These are phyloP conservation scores for Vanilla planifolia DNA, from an alignment of 106 monocot genomes.

Conservation along the genomic window DNA sequence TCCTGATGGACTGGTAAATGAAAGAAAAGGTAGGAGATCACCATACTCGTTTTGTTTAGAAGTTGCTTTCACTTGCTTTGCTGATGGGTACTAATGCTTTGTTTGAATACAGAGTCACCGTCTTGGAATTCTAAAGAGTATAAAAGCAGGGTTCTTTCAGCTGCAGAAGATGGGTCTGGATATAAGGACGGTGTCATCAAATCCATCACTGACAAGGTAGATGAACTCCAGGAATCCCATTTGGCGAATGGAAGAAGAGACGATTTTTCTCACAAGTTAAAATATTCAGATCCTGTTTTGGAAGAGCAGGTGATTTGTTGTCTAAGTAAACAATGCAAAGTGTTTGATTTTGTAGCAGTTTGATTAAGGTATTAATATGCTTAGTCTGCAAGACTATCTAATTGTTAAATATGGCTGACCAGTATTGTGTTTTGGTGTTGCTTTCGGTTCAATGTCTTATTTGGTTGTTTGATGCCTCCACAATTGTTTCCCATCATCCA, in stretches of 20 bases:
- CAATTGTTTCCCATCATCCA: no score
- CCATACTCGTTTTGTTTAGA: neutral
- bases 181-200: constrained; percentile 9
- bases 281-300: neutral
- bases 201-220: constrained; percentile 5
- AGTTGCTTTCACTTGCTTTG: neutral
- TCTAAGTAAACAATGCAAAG: no score
- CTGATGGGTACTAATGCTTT: no score
- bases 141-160: constrained; percentile 37
- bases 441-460: no score
- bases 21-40: constrained; percentile 14
- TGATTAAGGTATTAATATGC: neutral
- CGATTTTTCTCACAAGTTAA: neutral
- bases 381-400: no score
- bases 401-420: no score
- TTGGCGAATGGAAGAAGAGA: neutral
- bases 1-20: neutral
- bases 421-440: no score
- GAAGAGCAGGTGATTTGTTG: neutral
- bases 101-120: no score
- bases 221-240: constrained; percentile 2
- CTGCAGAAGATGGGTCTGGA: constrained; percentile 1
- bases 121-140: constrained; percentile 3
- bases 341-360: neutral
- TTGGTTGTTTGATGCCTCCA: no score